These are phyloP conservation scores for Acacia confusa DNA, from an alignment of 306 rosid genomes.

Conservation along the genomic window DNA sequence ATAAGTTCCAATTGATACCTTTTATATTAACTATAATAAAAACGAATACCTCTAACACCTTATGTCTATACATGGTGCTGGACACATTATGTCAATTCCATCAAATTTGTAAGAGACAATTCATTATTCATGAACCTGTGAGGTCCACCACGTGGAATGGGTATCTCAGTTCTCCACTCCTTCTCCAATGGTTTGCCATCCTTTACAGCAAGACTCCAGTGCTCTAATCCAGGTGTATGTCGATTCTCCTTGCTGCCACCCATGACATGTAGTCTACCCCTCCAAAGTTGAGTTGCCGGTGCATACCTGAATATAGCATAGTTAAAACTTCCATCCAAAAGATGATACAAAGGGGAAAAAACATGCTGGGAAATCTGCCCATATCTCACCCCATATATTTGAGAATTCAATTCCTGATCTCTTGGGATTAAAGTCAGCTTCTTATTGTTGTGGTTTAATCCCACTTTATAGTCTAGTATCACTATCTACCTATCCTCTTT, in stretches of 20 bases:
- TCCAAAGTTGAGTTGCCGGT: slow-evolving; percentile 96
- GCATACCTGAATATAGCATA: slow-evolving; percentile 67
- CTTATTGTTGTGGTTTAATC: not conserved
- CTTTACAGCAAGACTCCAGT: slow-evolving; percentile 93
- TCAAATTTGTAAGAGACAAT: slow-evolving; percentile 4
- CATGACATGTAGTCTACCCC: slow-evolving; percentile 97
- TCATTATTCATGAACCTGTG: slow-evolving; percentile 61
- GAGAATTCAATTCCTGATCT: not conserved
- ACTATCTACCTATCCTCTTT: not conserved
- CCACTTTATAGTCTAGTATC: not conserved
- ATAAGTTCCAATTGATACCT: not conserved
- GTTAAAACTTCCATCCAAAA: slow-evolving; percentile 29
- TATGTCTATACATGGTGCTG: not conserved
- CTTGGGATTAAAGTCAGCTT: not conserved
- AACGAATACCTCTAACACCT: slow-evolving; percentile 1
- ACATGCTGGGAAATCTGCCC: not conserved
- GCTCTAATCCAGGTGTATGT: slow-evolving; percentile 86
- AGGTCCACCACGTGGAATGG: slow-evolving; percentile 97
- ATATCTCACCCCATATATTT: not conserved
- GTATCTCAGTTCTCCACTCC: slow-evolving; percentile 76
- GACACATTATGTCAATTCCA: slow-evolving; percentile 5
- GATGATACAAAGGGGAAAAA: slow-evolving; percentile 12
- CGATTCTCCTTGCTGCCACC: slow-evolving; percentile 99
- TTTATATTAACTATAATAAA: slow-evolving; percentile 1
- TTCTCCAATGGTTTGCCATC: slow-evolving; percentile 78